phyloP scores from a whole-genome alignment of 805 yeast species.

The Pachysolen tannophilus region DNA sequence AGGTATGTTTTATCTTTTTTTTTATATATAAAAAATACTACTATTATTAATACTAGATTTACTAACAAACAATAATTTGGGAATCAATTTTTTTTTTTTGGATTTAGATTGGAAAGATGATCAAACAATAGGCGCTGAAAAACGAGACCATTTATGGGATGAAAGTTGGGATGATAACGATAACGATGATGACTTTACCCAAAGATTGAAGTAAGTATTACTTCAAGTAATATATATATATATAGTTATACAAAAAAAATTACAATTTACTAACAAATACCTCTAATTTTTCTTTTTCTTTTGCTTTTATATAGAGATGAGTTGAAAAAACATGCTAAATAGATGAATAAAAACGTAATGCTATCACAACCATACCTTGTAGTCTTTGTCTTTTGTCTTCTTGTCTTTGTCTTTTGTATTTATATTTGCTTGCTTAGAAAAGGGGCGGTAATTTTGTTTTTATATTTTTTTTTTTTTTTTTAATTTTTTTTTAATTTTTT shows the following conservation, averaged over 20 bases:
- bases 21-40: conserved; percentile 5
- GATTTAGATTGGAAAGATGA: conserved; percentile 55
- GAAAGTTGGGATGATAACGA: conserved; percentile 98
- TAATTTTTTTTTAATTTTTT: too few species aligned
- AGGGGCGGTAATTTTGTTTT: too few species aligned
- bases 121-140: conserved; percentile 42
- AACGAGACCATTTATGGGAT: conserved; percentile 74
- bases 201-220: conserved; percentile 48
- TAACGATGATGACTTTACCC: conserved; percentile 81
- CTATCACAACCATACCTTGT: too few species aligned
- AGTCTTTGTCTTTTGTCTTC: too few species aligned
- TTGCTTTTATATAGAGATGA: conserved; percentile 12
- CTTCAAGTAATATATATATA: background rate
- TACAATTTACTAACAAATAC: too few species aligned
- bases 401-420: too few species aligned
- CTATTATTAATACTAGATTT: background rate
- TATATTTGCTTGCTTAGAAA: too few species aligned
- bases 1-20: conserved; percentile 27
- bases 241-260: background rate
- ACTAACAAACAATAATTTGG: background rate
- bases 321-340: conserved; percentile 19
- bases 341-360: conserved; percentile 6
- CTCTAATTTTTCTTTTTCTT: background rate
- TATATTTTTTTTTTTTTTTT: too few species aligned
- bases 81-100: background rate